Base-by-base conservation (phyloP, 129 eudicot genomes). In the Pulicaria dysenterica region DNA sequence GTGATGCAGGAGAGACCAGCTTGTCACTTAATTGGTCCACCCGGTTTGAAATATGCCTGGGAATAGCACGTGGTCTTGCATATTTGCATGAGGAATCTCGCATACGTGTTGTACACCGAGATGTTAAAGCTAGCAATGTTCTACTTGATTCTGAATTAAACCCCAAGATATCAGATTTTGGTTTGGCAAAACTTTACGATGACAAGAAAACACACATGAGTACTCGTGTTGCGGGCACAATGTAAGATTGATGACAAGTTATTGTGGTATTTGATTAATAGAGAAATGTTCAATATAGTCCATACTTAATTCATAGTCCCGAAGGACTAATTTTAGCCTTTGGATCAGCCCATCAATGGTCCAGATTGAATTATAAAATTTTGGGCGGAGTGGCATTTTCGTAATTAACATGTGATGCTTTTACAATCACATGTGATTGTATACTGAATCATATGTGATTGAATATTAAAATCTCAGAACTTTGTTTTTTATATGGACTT, bases 151-250 rank as follows among this genome's bases (percentile, higher is more conserved):
- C 87, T 43, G 82, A 84, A 15, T 83, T 80, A 13, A 72, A 45
- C 62, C 96, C 96, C 15, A 89, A 86, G 60, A 86, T 89, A 17
- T 89, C 96, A 1, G 96, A 89, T 70, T 86, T 89, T 64, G 96
- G 92, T 4, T 73, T 86, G 79, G 91, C 96, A 54, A 86, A 82
- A 72, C 83, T 86, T 58, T 89, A 79, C 14, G 87, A 86, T 64
- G 89, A 89, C 31, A 24, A 24, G 31, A 24, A 24, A 24, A 24
- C 31, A 85, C n/a, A n/a, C 76, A 79, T 88, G 47, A 88, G 89
- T 70, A 88, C 95, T 58, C 83, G 88, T 58, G 91, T 88, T 65
- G 95, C 91, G 15, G 95, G 95, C 54, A 88, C 91, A 42, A 74
- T 88, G 95, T 88, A 78, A 58, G 88, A 64, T 64, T 51, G 10